Conservation (phyloP, 2,329 filamentous ascomycete species). For the Paracamarosporium sp. region DNA sequence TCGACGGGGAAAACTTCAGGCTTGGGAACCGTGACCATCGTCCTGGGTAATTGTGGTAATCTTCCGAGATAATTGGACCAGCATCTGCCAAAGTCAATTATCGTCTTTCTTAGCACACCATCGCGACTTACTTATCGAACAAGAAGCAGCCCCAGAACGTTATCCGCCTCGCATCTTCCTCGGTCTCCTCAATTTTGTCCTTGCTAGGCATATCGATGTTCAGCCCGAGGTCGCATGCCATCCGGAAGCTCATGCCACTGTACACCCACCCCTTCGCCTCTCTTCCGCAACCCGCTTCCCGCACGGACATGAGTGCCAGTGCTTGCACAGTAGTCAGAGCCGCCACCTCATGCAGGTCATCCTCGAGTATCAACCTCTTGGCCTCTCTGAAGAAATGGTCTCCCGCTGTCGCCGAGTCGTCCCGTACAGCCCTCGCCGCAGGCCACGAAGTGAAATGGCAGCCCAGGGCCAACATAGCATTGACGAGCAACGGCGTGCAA, state of each 20-base stretch:
- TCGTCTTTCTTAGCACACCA: background rate
- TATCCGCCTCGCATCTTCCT: conserved; percentile 86
- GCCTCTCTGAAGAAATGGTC: conserved; percentile 97
- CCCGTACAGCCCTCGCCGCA: conserved; percentile 72
- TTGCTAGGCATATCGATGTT: conserved; percentile 73
- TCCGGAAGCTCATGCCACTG: conserved; percentile 96
- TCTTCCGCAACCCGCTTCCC: conserved; percentile 91
- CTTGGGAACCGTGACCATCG: conserved; percentile 83
- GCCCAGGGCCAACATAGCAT: conserved; percentile 89
- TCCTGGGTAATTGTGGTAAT: conserved; percentile 81
- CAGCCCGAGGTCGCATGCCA: conserved; percentile 92
- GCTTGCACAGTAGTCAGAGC: conserved; percentile 91
- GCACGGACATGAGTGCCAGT: conserved; percentile 91
- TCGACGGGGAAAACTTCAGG: conserved; percentile 90
- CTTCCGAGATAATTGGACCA: conserved; percentile 98
- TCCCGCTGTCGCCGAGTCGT: conserved; percentile 84
- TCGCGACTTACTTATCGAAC: conserved; percentile 77
- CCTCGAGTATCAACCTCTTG: conserved; percentile 85
- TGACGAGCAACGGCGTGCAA: conserved; percentile 89
- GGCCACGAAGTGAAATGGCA: conserved; percentile 87
- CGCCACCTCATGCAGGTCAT: conserved; percentile 92
- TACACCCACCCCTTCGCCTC: conserved; percentile 99
- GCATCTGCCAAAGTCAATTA: conserved; percentile 58
- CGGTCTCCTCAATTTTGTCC: conserved; percentile 73
- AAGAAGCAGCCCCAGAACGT: conserved; percentile 98